Conservation (phyloP, 352 stramenopile species). For the Globisporangium takayamanum region DNA sequence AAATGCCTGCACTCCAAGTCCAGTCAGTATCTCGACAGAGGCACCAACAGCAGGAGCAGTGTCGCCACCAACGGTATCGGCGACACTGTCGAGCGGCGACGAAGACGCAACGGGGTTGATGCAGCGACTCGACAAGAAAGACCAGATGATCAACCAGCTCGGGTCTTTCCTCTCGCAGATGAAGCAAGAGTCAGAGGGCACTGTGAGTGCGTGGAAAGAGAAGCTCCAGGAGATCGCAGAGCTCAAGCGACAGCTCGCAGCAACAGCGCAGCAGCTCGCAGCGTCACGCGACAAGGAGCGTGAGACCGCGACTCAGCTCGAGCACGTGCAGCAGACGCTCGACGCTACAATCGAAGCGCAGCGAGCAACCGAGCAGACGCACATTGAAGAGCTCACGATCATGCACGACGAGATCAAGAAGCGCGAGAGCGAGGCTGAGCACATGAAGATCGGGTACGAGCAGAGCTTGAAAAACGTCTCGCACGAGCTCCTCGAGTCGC, state of each 20-base stretch:
- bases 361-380: constrained; percentile 24
- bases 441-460: constrained; percentile 34
- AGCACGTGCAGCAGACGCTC: constrained; percentile 28
- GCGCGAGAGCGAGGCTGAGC: constrained; percentile 26
- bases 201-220: constrained; percentile 46
- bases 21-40: not conserved
- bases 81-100: not conserved
- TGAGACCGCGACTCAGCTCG: constrained; percentile 25
- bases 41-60: not conserved
- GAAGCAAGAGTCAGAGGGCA: constrained; percentile 66
- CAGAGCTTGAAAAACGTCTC: constrained; percentile 19
- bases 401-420: constrained; percentile 56
- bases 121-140: constrained; percentile 45
- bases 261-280: constrained; percentile 32
- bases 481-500: constrained; percentile 23
- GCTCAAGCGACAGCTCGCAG: constrained; percentile 30
- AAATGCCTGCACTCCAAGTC: not conserved
- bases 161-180: constrained; percentile 64
- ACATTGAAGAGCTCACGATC: constrained; percentile 46
- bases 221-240: constrained; percentile 51
- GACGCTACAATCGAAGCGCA: constrained; percentile 24
- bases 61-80: not conserved
- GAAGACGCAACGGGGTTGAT: constrained; percentile 19
- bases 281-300: constrained; percentile 28
- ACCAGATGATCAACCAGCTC: constrained; percentile 60